A percentile compares a stretch with the other conserved stretches of the same genome.
phyloP scores from a whole-genome alignment of 306 rosid species.

The Dicorynia guianensis region DNA sequence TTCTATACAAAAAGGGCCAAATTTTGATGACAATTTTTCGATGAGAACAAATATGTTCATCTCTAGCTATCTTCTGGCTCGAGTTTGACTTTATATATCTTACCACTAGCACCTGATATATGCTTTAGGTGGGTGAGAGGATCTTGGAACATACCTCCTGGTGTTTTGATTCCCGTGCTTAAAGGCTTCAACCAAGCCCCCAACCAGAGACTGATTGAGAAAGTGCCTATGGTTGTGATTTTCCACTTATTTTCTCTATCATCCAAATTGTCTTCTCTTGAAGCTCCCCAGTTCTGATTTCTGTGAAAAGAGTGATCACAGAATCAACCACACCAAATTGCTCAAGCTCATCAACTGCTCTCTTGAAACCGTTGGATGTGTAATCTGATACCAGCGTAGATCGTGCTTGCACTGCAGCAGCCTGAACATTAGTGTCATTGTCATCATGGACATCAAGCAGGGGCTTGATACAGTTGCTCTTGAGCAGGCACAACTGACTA shows the following conservation, averaged over 20 bases:
- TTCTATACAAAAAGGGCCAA: background rate
- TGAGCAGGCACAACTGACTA: constrained; percentile 53
- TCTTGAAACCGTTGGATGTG: constrained; percentile 43
- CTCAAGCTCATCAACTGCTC: constrained; percentile 55
- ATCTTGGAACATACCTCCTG: constrained; percentile 55
- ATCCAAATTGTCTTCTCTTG: constrained; percentile 65
- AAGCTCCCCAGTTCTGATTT: constrained; percentile 52
- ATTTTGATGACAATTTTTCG: constrained; percentile 17
- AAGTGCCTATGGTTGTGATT: constrained; percentile 45
- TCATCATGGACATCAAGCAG: constrained; percentile 54
- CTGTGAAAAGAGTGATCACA: constrained; percentile 52
- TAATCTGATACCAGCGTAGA: constrained; percentile 49
- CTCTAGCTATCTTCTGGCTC: constrained; percentile 30
- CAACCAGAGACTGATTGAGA: constrained; percentile 58
- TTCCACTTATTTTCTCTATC: constrained; percentile 57
- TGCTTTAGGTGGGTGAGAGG: constrained; percentile 60
- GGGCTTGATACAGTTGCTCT: constrained; percentile 56
- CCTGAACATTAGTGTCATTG: constrained; percentile 53
- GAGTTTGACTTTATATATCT: constrained; percentile 42
- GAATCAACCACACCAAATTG: constrained; percentile 46
- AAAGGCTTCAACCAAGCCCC: constrained; percentile 65
- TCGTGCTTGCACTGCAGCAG: constrained; percentile 54
- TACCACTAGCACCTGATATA: constrained; percentile 51
- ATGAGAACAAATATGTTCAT: background rate
- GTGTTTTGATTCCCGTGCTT: constrained; percentile 57